These are phyloP conservation scores for Hypoxylon rickii DNA, from an alignment of 495 filamentous ascomycete species.

Conservation along the genomic window DNA sequence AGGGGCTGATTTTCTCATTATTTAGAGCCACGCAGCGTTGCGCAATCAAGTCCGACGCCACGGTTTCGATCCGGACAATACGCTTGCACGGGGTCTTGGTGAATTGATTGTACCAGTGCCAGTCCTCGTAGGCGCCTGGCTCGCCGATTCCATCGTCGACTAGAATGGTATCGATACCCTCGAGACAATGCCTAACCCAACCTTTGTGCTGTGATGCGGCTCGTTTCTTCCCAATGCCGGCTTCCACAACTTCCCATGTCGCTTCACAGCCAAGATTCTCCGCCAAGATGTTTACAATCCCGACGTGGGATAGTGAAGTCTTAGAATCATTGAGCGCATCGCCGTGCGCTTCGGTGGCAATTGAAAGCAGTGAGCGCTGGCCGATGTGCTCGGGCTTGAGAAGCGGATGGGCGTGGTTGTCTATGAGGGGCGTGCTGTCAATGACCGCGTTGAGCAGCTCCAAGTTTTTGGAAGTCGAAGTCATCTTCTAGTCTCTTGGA, in stretches of 20 bases:
- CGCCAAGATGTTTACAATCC: constrained; percentile 71
- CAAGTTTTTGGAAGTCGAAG: constrained; percentile 25
- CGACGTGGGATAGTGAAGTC: constrained; percentile 68
- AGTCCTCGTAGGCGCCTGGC: constrained; percentile 60
- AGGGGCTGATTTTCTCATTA: too few relatives aligned
- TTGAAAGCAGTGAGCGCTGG: constrained; percentile 65
- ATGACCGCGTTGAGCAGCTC: constrained; percentile 52
- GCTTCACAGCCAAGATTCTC: constrained; percentile 62
- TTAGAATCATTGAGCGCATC: constrained; percentile 60
- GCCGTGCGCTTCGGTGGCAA: constrained; percentile 77
- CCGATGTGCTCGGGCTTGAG: constrained; percentile 42
- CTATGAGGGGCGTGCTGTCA: constrained; percentile 75
- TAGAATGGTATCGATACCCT: constrained; percentile 75
- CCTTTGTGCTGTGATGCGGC: constrained; percentile 59
- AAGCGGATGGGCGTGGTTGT: constrained; percentile 82
- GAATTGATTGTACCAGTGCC: constrained; percentile 72
- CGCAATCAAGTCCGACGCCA: constrained; percentile 67
- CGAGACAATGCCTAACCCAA: constrained; percentile 66
- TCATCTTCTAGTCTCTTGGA: constrained; percentile 8
- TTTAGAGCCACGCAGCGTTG: constrained; percentile 18
- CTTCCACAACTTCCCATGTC: constrained; percentile 66
- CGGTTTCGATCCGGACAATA: constrained; percentile 82
- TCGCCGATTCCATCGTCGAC: constrained; percentile 77
- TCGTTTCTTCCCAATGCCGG: constrained; percentile 59
- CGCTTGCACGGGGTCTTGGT: constrained; percentile 66